A percentile compares a stretch with the other conserved stretches of the same genome.
phyloP scores from a whole-genome alignment of 345 rosid genomes.

The Syzygium jambos region DNA sequence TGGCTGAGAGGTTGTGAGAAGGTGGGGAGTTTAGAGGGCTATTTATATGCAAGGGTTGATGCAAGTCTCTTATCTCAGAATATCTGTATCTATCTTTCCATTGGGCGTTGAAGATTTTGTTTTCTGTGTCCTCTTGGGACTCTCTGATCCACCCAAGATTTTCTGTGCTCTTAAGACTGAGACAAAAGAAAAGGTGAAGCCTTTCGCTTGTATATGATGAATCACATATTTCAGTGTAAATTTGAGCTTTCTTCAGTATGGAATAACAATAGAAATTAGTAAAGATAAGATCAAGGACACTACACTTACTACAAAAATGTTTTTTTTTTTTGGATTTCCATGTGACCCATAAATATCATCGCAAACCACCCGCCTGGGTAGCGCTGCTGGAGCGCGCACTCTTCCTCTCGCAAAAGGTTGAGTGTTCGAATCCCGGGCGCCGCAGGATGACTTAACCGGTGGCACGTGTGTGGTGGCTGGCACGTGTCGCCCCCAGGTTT shows the following conservation, averaged over 20 bases:
- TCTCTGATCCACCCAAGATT: constrained; percentile 20
- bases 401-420: too few species aligned
- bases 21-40: not conserved
- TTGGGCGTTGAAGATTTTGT: constrained; percentile 47
- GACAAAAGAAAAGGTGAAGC: not conserved
- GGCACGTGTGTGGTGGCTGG: too few species aligned
- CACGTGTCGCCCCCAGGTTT: too few species aligned
- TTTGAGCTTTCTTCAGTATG: not conserved
- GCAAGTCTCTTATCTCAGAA: constrained; percentile 33
- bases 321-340: not conserved
- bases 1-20: not conserved
- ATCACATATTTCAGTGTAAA: not conserved
- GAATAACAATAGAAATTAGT: not conserved
- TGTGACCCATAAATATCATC: not conserved
- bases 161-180: not conserved
- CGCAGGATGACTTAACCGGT: too few species aligned
- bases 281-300: not conserved
- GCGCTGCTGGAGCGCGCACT: too few species aligned
- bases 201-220: not conserved
- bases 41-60: constrained; percentile 6
- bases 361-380: too few species aligned
- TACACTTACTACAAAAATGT: not conserved
- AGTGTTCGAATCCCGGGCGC: too few species aligned
- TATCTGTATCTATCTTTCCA: constrained; percentile 33
- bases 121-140: constrained; percentile 20